These are phyloP conservation scores for Bruguiera parviflora DNA, from an alignment of 345 rosid species.

Conservation along the genomic window DNA sequence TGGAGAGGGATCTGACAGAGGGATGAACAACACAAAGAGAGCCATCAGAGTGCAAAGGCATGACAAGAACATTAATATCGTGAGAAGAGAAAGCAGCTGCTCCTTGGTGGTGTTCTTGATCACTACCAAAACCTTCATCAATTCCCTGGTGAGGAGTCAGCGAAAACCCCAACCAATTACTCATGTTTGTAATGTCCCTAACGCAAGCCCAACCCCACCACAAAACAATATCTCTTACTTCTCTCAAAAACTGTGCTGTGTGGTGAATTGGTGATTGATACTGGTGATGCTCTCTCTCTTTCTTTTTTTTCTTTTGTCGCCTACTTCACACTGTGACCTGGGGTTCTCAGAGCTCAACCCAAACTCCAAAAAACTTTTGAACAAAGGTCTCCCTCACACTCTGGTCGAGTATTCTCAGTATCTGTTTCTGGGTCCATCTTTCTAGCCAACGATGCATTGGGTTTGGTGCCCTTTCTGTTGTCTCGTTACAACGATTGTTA, in stretches of 20 bases:
- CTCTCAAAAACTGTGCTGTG: conserved; percentile 6
- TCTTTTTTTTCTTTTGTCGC: background rate
- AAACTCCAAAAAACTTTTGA: conserved; percentile 22
- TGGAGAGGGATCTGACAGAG: conserved; percentile 27
- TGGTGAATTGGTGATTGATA: background rate
- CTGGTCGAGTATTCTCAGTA: conserved; percentile 30
- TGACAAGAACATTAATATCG: conserved; percentile 25
- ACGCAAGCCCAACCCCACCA: background rate
- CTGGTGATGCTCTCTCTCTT: background rate
- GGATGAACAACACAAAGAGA: conserved; percentile 52
- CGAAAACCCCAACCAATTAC: conserved; percentile 74
- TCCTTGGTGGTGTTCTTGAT: conserved; percentile 14
- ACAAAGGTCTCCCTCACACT: conserved; percentile 9
- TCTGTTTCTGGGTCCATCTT: conserved; percentile 25
- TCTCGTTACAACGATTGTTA: too few species aligned
- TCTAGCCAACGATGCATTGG: conserved; percentile 26
- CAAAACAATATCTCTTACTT: background rate
- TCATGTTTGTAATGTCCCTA: conserved; percentile 32
- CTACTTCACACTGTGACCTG: background rate
- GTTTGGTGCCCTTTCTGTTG: conserved; percentile 34
- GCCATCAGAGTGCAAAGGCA: conserved; percentile 69
- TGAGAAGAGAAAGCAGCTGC: conserved; percentile 17
- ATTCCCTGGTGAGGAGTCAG: conserved; percentile 60
- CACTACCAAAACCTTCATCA: conserved; percentile 32
- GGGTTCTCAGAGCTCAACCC: conserved; percentile 38